phyloP scores from a whole-genome alignment of 768 basidiomycete genomes.

The Cystofilobasidium capitatum region DNA sequence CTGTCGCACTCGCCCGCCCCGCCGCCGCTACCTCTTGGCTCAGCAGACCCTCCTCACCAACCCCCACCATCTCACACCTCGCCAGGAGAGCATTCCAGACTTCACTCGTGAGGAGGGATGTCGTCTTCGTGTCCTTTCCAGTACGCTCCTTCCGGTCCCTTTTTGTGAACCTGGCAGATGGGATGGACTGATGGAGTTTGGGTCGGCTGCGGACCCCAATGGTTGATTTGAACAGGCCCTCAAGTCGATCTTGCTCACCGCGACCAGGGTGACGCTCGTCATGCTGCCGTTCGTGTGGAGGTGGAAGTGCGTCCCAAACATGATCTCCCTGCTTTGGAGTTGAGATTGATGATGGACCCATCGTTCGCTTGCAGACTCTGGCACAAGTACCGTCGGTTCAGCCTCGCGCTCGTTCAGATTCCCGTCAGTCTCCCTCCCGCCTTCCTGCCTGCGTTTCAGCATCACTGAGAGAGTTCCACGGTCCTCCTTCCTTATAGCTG shows the following conservation, averaged over 20 bases:
- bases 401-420: conserved; percentile 41
- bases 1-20: too few relatives aligned
- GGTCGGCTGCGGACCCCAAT: not conserved
- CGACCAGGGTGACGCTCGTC: conserved; percentile 38
- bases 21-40: too few relatives aligned
- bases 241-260: conserved; percentile 40
- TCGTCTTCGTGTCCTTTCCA: conserved; percentile 44
- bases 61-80: not conserved
- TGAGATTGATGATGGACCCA: not conserved
- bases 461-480: not conserved
- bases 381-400: conserved; percentile 39
- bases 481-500: conserved; percentile 28
- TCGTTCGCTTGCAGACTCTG: conserved; percentile 36
- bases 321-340: not conserved
- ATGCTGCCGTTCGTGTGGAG: conserved; percentile 40
- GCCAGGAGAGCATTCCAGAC: conserved; percentile 35
- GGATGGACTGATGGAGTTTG: not conserved
- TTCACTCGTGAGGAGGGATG: conserved; percentile 35
- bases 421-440: conserved; percentile 36
- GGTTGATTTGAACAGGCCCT: conserved; percentile 32
- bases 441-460: not conserved
- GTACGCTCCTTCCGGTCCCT: too few relatives aligned
- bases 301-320: conserved; percentile 29
- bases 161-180: not conserved
- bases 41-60: too few relatives aligned